Evolutionary conservation across 1,139 yeast species (phyloP).

Genomic region (Diutina pseudorugosa): DNA sequence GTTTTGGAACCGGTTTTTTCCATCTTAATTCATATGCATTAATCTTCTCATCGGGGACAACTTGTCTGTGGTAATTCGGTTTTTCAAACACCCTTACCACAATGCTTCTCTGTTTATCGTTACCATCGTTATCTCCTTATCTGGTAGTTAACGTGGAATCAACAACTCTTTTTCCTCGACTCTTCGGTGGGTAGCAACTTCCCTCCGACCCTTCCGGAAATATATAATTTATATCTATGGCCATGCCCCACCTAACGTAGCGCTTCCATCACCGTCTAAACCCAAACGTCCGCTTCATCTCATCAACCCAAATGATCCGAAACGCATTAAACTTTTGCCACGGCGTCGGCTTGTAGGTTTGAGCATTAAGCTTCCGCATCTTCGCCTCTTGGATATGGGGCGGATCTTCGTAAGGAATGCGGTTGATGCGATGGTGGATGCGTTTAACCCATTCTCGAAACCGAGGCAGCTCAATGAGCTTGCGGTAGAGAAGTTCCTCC

Average conservation of each 20-base stretch:
- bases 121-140: too few species aligned
- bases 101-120: too few species aligned
- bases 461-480: constrained; percentile 38
- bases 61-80: too few species aligned
- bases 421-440: constrained; percentile 55
- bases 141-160: too few species aligned
- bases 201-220: neutral
- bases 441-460: constrained; percentile 62
- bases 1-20: neutral
- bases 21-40: neutral
- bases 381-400: constrained; percentile 11
- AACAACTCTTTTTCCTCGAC: neutral
- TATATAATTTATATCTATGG: too few species aligned
- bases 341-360: constrained; percentile 34
- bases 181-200: neutral
- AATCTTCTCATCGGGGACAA: neutral
- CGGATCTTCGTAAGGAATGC: constrained; percentile 28
- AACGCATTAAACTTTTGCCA: constrained; percentile 51
- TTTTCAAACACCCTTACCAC: too few species aligned
- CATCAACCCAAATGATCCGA: constrained; percentile 50
- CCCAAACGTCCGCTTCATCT: constrained; percentile 38
- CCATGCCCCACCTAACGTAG: too few species aligned
- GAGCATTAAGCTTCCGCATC: constrained; percentile 11
- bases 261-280: neutral
- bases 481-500: constrained; percentile 34